Conservation (phyloP, 2,329 filamentous ascomycete species). For the Geoglossum cookeanum region DNA sequence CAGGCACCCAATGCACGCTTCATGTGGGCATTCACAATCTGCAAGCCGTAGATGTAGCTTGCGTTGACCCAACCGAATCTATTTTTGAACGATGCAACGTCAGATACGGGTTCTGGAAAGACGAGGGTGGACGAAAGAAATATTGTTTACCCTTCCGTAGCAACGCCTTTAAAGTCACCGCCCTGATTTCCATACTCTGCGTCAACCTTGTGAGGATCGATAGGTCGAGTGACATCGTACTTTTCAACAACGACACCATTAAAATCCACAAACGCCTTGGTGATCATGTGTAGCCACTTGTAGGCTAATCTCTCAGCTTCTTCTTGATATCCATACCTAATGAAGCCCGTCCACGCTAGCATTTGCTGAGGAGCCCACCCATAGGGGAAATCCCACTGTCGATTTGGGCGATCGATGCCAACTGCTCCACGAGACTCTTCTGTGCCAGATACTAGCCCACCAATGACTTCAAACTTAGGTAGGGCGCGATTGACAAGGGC, state of each 20-base stretch:
- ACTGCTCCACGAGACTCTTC: conserved; percentile 70
- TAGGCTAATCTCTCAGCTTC: conserved; percentile 82
- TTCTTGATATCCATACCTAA: conserved; percentile 78
- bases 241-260: conserved; percentile 98
- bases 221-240: conserved; percentile 82
- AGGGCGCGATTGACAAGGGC: conserved; percentile 63
- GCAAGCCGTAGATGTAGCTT: conserved; percentile 84
- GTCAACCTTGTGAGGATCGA: conserved; percentile 84
- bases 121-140: neutral
- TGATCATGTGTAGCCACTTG: conserved; percentile 97
- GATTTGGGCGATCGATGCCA: conserved; percentile 67
- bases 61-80: conserved; percentile 99
- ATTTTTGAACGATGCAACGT: conserved; percentile 41
- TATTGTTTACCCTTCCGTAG: conserved; percentile 71
- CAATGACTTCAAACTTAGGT: conserved; percentile 72
- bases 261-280: conserved; percentile 94
- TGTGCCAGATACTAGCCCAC: conserved; percentile 76
- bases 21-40: conserved; percentile 78
- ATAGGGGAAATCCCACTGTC: conserved; percentile 97
- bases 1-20: conserved; percentile 71
- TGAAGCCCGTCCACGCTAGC: conserved; percentile 82
- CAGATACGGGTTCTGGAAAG: neutral
- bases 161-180: conserved; percentile 83
- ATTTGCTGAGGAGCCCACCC: conserved; percentile 99
- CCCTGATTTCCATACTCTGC: conserved; percentile 98